Conservation (phyloP, 2,329 filamentous ascomycete genomes). For the Emmonsia crescens region DNA sequence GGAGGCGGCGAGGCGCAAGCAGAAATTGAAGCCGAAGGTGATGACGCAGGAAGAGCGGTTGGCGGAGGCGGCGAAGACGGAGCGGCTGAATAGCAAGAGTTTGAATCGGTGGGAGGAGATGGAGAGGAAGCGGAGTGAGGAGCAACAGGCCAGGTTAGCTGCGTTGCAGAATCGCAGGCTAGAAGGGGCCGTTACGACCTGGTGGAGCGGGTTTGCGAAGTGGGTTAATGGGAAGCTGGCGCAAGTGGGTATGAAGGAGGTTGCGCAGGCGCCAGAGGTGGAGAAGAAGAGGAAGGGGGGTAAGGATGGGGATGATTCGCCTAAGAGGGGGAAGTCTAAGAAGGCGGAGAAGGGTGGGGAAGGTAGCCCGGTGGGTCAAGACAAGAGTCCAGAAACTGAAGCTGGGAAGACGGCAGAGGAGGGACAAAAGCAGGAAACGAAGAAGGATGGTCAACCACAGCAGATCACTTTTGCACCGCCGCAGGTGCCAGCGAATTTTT, state of each 20-base stretch:
- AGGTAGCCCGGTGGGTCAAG: background rate
- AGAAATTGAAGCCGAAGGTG: constrained; percentile 63
- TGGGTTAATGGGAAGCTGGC: constrained; percentile 68
- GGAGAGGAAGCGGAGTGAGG: constrained; percentile 77
- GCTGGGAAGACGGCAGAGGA: background rate
- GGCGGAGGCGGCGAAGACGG: constrained; percentile 69
- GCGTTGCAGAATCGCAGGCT: constrained; percentile 79
- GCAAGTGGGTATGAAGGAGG: constrained; percentile 54
- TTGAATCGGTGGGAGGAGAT: constrained; percentile 89
- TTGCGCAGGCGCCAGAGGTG: constrained; percentile 27
- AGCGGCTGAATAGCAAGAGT: constrained; percentile 79
- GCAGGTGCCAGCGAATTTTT: constrained; percentile 9
- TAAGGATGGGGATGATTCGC: constrained; percentile 17
- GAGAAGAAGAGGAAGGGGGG: constrained; percentile 40
- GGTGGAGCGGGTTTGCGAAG: constrained; percentile 84
- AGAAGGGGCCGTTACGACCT: constrained; percentile 78
- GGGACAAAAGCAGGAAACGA: background rate
- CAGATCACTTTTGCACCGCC: constrained; percentile 3
- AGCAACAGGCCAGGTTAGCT: constrained; percentile 70
- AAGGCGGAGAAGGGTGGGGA: background rate
- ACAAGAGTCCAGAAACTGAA: background rate
- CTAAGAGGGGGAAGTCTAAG: background rate
- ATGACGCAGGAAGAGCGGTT: constrained; percentile 83
- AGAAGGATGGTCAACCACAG: background rate
- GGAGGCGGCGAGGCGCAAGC: constrained; percentile 51